Percentiles rank a stretch among this genome's conserved stretches.
These are phyloP conservation scores for Rhodotorula sp. DNA, from an alignment of 1,284 basidiomycete species.

Conservation along the genomic window DNA sequence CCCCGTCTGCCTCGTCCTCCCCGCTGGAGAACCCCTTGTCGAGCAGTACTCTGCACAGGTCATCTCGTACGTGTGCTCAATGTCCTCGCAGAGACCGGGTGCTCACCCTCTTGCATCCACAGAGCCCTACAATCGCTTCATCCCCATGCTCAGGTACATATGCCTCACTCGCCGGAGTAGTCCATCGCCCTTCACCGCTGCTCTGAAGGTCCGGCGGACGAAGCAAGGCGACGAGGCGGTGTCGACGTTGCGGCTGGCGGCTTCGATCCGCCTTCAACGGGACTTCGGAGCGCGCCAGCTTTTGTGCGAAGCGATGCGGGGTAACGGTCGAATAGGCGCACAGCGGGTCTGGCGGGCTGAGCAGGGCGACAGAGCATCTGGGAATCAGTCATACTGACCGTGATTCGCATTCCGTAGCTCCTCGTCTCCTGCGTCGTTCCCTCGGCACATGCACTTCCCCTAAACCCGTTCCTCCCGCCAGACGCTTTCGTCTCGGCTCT, in stretches of 20 bases:
- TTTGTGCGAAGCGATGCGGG: too few species aligned
- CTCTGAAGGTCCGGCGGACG: background rate
- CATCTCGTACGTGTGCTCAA: conserved; percentile 16
- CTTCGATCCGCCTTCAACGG: too few species aligned
- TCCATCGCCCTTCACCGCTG: too few species aligned
- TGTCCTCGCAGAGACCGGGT: rapidly evolving
- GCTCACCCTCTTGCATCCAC: background rate
- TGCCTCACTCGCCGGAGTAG: background rate
- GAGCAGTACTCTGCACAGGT: conserved; percentile 18
- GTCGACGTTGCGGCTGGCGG: too few species aligned
- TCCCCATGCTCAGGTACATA: conserved; percentile 19
- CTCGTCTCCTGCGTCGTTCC: conserved; percentile 31
- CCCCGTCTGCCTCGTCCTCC: conserved; percentile 33
- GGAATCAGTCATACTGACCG: background rate
- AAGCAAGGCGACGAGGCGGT: too few species aligned
- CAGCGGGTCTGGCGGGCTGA: too few species aligned
- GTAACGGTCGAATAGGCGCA: background rate
- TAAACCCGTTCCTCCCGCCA: conserved; percentile 36
- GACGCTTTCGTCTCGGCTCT: conserved; percentile 32
- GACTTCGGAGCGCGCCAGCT: too few species aligned
- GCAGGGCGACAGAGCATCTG: too few species aligned
- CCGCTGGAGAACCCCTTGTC: conserved; percentile 6
- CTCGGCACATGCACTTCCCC: conserved; percentile 25
- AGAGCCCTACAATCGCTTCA: conserved; percentile 29
- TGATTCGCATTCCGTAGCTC: conserved; percentile 11